A percentile compares a stretch with the other conserved stretches of the same genome.
Evolutionary conservation across 176 grass and related monocot species (phyloP).

Genomic region (Areca catechu): DNA sequence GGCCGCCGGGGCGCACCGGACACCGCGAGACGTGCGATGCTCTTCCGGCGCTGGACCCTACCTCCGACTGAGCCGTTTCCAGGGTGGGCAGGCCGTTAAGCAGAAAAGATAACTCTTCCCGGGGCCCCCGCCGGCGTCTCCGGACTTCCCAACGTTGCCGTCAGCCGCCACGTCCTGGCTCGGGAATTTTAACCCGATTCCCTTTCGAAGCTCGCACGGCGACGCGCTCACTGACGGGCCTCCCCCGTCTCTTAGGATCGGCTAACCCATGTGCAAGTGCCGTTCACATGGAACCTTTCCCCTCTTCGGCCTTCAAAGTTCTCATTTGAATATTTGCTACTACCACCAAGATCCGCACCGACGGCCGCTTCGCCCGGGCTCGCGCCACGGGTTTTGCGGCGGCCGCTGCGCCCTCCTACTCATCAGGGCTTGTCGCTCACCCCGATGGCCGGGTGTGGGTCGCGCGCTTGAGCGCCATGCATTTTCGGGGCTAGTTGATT

Average conservation of each 20-base stretch:
- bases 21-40: too few relatives aligned
- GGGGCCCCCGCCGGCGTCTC: neutral
- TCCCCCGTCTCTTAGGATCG: slow-evolving; percentile 38
- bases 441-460: slow-evolving; percentile 13
- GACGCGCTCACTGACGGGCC: slow-evolving; percentile 36
- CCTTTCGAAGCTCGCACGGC: too few relatives aligned
- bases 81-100: slow-evolving; percentile 13
- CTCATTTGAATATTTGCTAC: slow-evolving; percentile 69
- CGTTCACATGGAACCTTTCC: slow-evolving; percentile 59
- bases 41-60: slow-evolving; percentile 52
- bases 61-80: slow-evolving; percentile 30
- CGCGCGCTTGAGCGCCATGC: slow-evolving; percentile 28
- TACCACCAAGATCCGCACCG: slow-evolving; percentile 59
- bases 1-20: slow-evolving; percentile 39
- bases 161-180: too few relatives aligned
- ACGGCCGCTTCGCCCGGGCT: slow-evolving; percentile 44
- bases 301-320: slow-evolving; percentile 57
- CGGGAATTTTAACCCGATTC: too few relatives aligned
- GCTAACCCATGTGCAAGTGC: slow-evolving; percentile 48
- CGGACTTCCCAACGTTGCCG: too few relatives aligned
- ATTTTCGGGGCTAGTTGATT: slow-evolving; percentile 37
- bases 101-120: slow-evolving; percentile 21
- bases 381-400: slow-evolving; percentile 30
- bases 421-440: slow-evolving; percentile 25
- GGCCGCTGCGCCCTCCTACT: slow-evolving; percentile 40